Conservation (phyloP, 2,329 filamentous ascomycete species). For the Thelonectria blattea region DNA sequence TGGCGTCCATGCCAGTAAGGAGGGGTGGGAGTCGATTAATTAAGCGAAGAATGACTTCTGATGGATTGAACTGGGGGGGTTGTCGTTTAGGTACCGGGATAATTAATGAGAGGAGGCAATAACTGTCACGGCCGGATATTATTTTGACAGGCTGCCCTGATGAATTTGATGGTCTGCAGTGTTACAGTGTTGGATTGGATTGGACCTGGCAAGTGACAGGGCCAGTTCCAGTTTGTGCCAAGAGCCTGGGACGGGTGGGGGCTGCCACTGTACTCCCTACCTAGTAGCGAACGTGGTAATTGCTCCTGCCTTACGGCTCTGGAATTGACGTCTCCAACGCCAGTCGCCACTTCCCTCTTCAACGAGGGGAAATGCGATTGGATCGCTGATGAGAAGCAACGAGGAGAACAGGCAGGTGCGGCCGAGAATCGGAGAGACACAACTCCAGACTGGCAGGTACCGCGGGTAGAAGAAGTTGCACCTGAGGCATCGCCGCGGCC, state of each 20-base stretch:
- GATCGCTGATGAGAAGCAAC: not conserved
- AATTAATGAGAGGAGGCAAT: slow-evolving; percentile 4
- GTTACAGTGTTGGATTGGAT: slow-evolving; percentile 2
- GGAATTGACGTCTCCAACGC: not conserved
- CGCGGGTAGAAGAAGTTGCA: too few relatives aligned
- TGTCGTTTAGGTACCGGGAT: not conserved
- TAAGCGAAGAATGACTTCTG: slow-evolving; percentile 10
- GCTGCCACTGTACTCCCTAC: not conserved
- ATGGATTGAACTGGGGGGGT: slow-evolving; percentile 2
- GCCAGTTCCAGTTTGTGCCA: slow-evolving; percentile 10
- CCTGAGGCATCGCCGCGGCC: too few relatives aligned
- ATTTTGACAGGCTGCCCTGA: slow-evolving; percentile 15
- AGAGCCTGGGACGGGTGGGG: slow-evolving; percentile 14
- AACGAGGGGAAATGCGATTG: not conserved
- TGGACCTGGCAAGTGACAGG: not conserved
- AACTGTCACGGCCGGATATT: not conserved
- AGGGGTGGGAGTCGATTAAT: not conserved
- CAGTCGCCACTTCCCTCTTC: not conserved
- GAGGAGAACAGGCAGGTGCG: not conserved
- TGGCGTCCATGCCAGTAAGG: slow-evolving; percentile 1
- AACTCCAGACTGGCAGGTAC: too few relatives aligned
- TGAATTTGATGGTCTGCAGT: not conserved
- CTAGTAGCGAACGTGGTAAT: not conserved
- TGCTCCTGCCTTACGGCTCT: not conserved
- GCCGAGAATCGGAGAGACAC: not conserved